Conservation (phyloP, 139 green algal species). For the Coelastrella sp. region DNA sequence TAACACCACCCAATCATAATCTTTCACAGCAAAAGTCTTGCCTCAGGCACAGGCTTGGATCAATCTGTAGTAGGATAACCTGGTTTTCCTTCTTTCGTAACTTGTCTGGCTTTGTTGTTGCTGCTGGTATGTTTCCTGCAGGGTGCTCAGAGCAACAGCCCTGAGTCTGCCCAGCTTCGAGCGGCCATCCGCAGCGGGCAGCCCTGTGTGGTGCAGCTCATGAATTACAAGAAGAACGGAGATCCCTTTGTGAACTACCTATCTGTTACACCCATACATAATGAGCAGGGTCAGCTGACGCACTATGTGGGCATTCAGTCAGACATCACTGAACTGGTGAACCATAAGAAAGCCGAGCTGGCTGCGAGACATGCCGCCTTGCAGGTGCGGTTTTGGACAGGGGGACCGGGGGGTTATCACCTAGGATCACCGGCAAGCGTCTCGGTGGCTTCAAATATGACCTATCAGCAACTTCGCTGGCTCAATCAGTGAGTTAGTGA, state of each 20-base stretch:
- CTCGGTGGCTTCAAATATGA: too few relatives aligned
- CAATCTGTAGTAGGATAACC: too few relatives aligned
- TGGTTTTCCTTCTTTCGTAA: too few relatives aligned
- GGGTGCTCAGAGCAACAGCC: constrained; percentile 64
- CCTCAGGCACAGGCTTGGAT: too few relatives aligned
- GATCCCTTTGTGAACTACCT: constrained; percentile 86
- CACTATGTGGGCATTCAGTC: constrained; percentile 90
- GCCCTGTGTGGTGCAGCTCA: constrained; percentile 63
- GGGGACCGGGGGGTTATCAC: too few relatives aligned
- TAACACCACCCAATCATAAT: too few relatives aligned
- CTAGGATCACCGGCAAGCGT: too few relatives aligned
- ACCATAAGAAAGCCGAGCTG: constrained; percentile 32
- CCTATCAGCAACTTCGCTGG: too few relatives aligned
- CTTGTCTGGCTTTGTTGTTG: not conserved
- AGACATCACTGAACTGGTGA: constrained; percentile 81
- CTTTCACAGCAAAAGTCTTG: too few relatives aligned
- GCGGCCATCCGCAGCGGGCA: constrained; percentile 60
- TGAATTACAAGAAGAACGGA: constrained; percentile 80
- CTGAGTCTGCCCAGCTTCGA: constrained; percentile 48
- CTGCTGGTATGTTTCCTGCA: constrained; percentile 3
- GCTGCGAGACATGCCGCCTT: constrained; percentile 18
- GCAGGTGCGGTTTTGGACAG: not conserved
- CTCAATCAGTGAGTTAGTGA: too few relatives aligned
- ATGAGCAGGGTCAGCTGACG: constrained; percentile 65
- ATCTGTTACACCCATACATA: constrained; percentile 79